Percentiles rank a stretch among this genome's conserved stretches.
These are phyloP conservation scores for Leccinum colubrinum DNA, from an alignment of 1,284 basidiomycete genomes.

Conservation along the genomic window DNA sequence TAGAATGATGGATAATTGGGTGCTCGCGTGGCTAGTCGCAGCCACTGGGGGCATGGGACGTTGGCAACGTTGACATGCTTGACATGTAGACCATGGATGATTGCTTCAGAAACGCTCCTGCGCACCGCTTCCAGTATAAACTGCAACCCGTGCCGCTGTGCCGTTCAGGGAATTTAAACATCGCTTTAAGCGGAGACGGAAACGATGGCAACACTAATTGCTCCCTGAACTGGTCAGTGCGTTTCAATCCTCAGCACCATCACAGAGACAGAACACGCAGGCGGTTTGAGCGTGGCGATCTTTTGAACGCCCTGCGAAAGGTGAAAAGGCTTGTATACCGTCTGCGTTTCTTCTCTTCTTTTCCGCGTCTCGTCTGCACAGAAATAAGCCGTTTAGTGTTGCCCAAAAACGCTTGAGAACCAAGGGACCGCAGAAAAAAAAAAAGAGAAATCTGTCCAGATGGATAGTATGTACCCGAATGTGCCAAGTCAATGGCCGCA, in stretches of 20 bases:
- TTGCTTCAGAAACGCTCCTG: slow-evolving; percentile 20
- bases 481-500: slow-evolving; percentile 54
- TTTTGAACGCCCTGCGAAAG: slow-evolving; percentile 37
- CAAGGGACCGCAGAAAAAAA: slow-evolving; percentile 42
- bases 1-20: slow-evolving; percentile 3
- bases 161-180: slow-evolving; percentile 22
- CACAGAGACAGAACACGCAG: slow-evolving; percentile 42
- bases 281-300: slow-evolving; percentile 37
- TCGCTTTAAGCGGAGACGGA: slow-evolving; percentile 30
- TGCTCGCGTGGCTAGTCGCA: background rate
- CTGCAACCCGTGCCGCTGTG: slow-evolving; percentile 25
- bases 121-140: slow-evolving; percentile 23
- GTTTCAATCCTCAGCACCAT: slow-evolving; percentile 39
- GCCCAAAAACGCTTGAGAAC: slow-evolving; percentile 46
- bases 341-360: slow-evolving; percentile 36
- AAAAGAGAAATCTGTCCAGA: slow-evolving; percentile 44
- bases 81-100: slow-evolving; percentile 22
- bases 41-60: background rate
- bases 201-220: slow-evolving; percentile 26
- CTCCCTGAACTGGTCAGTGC: slow-evolving; percentile 33
- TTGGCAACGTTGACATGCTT: background rate
- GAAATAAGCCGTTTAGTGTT: slow-evolving; percentile 56
- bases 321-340: slow-evolving; percentile 39
- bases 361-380: slow-evolving; percentile 41
- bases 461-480: slow-evolving; percentile 51